Base-by-base conservation (phyloP, 352 stramenopile genomes). In the Saprolegnia diclina region DNA sequence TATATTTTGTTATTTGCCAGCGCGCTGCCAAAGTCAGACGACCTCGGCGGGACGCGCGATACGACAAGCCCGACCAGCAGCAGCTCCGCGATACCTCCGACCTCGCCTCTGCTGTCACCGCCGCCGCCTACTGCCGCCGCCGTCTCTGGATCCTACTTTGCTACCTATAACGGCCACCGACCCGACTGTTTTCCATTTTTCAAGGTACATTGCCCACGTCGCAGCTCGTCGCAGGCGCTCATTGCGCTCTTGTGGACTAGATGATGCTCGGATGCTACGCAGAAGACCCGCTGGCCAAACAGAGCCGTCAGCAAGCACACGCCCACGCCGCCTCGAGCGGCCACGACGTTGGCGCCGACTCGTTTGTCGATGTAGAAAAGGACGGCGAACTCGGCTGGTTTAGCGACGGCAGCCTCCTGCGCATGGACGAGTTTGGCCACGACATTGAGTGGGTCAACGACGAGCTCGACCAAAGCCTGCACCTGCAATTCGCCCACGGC, bases 381-480 rank as follows among this genome's bases (percentile, higher is more conserved):
- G 63, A 69, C 42, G 63, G 63, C 21, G 63, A 69, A 45, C 26
- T 69, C 19, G 80, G 76, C 22, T 91, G 85, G 83, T 81, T 91
- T 72, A 91, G 79, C 64, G 85, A 93, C 73, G 85, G 91, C 72
- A 89, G 89, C 73, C 67, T 91, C 55, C 81, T 82, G 56, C 71
- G 79, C 45, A 80, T 93, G 73, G 85, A 89, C 90, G 42, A 74
- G 79, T 53, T 71, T 91, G 64, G 80, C 70, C 78, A 93, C 56
- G 85, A 93, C 53, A 90, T 93, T 65, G 85, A 93, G 73, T 93
- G 85, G 85, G 82, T 91, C 13, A 77, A 88, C 67, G 82, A 91
- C 71, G 82, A 90, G 53, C 72, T 90, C 59, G 81, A 88, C 19
- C 57, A 84, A 35, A 76, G 77, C 46, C 74, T 92, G 50, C 76